These are phyloP conservation scores for Hordeum pubiflorum DNA, from an alignment of 202 grass and related monocot species.

Conservation along the genomic window DNA sequence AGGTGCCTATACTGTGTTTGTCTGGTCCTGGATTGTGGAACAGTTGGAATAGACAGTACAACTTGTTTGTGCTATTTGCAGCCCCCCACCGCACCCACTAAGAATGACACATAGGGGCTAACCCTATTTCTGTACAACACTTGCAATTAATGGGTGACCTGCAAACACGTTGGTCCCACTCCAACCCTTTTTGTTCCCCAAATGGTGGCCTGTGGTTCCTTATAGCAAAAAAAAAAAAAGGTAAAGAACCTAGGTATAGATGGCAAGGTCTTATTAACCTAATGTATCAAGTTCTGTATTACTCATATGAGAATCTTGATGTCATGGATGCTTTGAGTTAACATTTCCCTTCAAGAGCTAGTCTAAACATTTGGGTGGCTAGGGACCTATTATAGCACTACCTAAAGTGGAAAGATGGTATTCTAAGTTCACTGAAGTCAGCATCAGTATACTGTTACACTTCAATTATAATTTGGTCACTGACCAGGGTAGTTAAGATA, in stretches of 20 bases:
- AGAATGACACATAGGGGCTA: slow-evolving; percentile 33
- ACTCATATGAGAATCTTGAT: slow-evolving; percentile 33
- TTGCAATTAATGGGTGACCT: slow-evolving; percentile 36
- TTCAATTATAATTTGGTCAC: slow-evolving; percentile 23
- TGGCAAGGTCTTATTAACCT: slow-evolving; percentile 25
- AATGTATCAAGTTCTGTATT: slow-evolving; percentile 22
- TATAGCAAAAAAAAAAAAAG: slow-evolving; percentile 21
- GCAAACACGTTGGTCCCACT: slow-evolving; percentile 46
- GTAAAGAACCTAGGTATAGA: slow-evolving; percentile 4
- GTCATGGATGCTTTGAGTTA: slow-evolving; percentile 7
- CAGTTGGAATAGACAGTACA: slow-evolving; percentile 17
- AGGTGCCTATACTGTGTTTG: slow-evolving; percentile 30
- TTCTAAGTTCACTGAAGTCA: slow-evolving; percentile 2
- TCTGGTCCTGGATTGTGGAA: slow-evolving; percentile 17
- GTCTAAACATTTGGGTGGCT: slow-evolving; percentile 7
- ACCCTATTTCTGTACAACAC: slow-evolving; percentile 4
- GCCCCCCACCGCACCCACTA: slow-evolving; percentile 18
- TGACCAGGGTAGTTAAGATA: not conserved
- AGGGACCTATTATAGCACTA: slow-evolving; percentile 5
- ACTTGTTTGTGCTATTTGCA: slow-evolving; percentile 27
- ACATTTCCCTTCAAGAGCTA: slow-evolving; percentile 15
- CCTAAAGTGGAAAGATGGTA: slow-evolving; percentile 25
- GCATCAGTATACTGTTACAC: not conserved
- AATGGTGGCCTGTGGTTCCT: slow-evolving; percentile 46
- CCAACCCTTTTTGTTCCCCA: slow-evolving; percentile 47